Evolutionary conservation across 2,329 filamentous ascomycete species (phyloP), one percentile per base, ranked within the genome.

Genomic region (Zalaria obscura): DNA sequence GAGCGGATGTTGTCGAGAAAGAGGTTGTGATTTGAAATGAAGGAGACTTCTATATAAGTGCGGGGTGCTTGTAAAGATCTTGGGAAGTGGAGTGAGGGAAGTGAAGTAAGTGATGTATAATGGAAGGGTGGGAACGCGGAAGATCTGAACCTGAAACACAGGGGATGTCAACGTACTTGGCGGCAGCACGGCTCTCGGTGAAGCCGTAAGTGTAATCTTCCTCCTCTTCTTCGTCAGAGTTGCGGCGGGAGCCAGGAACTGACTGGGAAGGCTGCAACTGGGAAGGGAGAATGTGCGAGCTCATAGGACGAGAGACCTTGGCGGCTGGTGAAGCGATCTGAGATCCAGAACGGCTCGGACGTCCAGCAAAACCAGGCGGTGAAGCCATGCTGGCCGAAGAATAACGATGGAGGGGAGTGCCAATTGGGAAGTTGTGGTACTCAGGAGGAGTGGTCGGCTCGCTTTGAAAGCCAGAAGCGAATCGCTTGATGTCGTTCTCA

Each of bases 361-460:
- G 78, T 58, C 53, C 62, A 28, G 48, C 49, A 49, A 64, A 56
- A 36, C 83, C 82, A 4, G 82, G 83, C 35, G 86, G 83, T 31
- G 86, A 89, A 36, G 82, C 81, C 55, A 95, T 70, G 65, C 84
- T 91, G 32, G 87, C 88, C 46, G 83, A 83, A 41, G 89, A 93
- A 66, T 93, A 89, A 47, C 88, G 77, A 58, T 88, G 88, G 86
- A 78, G 42, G 78, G 42, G 83, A 78, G 48, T 51, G 4, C 37
- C 40, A 27, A 44, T 27, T 11, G 54, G 43, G 54, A 93, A 89
- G 47, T 76, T 77, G 49, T 93, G 80, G 60, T 91, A 89, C 61
- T 96, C 91, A 28, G 91, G 91, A 25, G 91, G 91, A 25, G 91
- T 98, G 2, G 91, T 95, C 10, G 91, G 91, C 64, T 96, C 89